phyloP scores from a whole-genome alignment of 345 rosid species.

The Eucalyptus marginata region DNA sequence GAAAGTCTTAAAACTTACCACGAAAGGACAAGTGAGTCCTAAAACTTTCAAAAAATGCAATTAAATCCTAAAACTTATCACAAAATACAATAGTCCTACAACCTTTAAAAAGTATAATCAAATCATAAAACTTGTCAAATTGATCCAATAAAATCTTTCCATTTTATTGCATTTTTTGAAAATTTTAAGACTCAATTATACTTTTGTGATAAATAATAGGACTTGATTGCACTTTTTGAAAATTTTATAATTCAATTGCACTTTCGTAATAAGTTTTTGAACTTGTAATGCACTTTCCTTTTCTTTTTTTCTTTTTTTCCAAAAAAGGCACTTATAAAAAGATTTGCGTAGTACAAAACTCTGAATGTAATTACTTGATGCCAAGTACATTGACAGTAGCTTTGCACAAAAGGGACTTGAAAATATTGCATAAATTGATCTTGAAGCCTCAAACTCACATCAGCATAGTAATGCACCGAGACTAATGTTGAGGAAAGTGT shows the following conservation, averaged over 20 bases:
- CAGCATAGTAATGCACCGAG: too few species aligned
- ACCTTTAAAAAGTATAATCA: accelerated
- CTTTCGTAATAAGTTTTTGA: too few species aligned
- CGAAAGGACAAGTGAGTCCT: accelerated
- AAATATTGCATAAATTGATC: neutral
- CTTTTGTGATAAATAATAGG: too few species aligned
- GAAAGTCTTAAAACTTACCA: too few species aligned
- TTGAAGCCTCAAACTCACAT: too few species aligned
- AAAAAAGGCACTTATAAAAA: neutral
- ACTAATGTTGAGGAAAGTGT: too few species aligned
- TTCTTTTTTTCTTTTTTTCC: neutral
- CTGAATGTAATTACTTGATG: neutral
- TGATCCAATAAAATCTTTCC: accelerated
- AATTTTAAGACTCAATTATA: accelerated
- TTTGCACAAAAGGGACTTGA: neutral
- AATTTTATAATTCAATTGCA: too few species aligned
- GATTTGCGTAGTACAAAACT: neutral
- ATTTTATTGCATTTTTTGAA: too few species aligned
- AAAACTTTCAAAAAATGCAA: accelerated
- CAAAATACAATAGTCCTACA: too few species aligned
- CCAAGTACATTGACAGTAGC: neutral
- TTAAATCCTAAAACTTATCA: too few species aligned
- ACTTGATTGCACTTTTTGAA: accelerated
- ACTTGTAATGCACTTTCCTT: too few species aligned
- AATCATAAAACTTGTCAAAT: too few species aligned